These are phyloP conservation scores for Solanum sitiens DNA, from an alignment of 257 asterid species.

Conservation along the genomic window DNA sequence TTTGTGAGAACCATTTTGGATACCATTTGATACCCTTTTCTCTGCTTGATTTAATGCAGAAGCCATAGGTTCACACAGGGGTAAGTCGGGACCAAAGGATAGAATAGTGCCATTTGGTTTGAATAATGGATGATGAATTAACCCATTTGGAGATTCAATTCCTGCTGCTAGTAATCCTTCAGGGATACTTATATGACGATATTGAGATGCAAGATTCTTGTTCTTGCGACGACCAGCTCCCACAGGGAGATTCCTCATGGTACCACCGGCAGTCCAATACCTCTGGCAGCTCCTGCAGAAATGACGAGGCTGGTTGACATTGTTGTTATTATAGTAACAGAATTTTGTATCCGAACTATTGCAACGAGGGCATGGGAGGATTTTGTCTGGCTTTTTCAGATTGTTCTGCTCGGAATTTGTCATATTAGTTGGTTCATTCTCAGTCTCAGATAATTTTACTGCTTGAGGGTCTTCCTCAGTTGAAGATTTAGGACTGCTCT, in stretches of 20 bases:
- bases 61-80: slow-evolving; percentile 40
- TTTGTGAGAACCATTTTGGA: slow-evolving; percentile 15
- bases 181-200: slow-evolving; percentile 41
- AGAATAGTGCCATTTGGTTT: slow-evolving; percentile 55
- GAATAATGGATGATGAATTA: slow-evolving; percentile 22
- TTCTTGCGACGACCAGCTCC: slow-evolving; percentile 88
- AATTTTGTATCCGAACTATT: slow-evolving; percentile 84
- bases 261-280: slow-evolving; percentile 96
- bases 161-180: slow-evolving; percentile 43
- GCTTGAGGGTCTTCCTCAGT: slow-evolving; percentile 26
- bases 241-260: slow-evolving; percentile 89
- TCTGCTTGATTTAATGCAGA: slow-evolving; percentile 34
- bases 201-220: slow-evolving; percentile 50
- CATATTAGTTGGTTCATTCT: slow-evolving; percentile 22
- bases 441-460: slow-evolving; percentile 18
- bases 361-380: slow-evolving; percentile 93
- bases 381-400: slow-evolving; percentile 76
- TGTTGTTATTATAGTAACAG: slow-evolving; percentile 89
- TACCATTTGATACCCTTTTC: slow-evolving; percentile 11
- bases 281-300: slow-evolving; percentile 93
- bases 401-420: slow-evolving; percentile 32
- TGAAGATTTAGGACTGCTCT: slow-evolving; percentile 13
- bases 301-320: slow-evolving; percentile 81
- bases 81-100: slow-evolving; percentile 49
- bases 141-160: slow-evolving; percentile 31